phyloP scores from a whole-genome alignment of 768 basidiomycete species.

The Hypholoma fasciculare region DNA sequence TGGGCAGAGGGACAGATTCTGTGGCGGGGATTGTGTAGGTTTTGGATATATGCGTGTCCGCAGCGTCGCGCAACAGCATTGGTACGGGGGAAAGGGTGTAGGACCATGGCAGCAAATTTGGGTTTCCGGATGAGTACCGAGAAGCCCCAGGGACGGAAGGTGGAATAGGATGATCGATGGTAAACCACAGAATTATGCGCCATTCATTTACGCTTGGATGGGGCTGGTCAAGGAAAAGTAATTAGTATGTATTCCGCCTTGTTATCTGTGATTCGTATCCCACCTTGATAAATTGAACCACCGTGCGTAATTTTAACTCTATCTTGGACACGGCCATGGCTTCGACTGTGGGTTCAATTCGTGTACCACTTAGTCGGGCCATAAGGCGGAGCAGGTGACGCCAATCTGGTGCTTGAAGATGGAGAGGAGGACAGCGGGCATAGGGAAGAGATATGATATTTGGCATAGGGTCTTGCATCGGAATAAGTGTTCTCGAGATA shows the following conservation, averaged over 20 bases:
- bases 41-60: conserved; percentile 65
- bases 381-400: conserved; percentile 71
- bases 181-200: conserved; percentile 77
- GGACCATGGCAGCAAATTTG: conserved; percentile 70
- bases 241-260: not conserved
- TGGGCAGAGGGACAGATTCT: conserved; percentile 59
- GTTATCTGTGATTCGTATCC: conserved; percentile 12
- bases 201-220: conserved; percentile 61
- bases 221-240: conserved; percentile 37
- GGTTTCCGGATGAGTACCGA: conserved; percentile 58
- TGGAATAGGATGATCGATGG: conserved; percentile 69
- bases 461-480: conserved; percentile 60
- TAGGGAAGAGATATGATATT: conserved; percentile 75
- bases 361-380: conserved; percentile 69
- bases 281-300: conserved; percentile 81
- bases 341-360: conserved; percentile 70
- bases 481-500: conserved; percentile 45
- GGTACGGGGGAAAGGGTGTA: conserved; percentile 63
- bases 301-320: conserved; percentile 64
- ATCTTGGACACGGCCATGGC: conserved; percentile 58
- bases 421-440: conserved; percentile 64
- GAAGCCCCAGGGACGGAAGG: conserved; percentile 38
- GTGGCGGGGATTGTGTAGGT: conserved; percentile 72
- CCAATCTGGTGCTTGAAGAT: conserved; percentile 77
- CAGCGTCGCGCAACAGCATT: conserved; percentile 59